Percentiles rank a stretch among this genome's conserved stretches.
Evolutionary conservation across 2,329 filamentous ascomycete genomes (phyloP).

Genomic region (Phaeosphaeria sp.): DNA sequence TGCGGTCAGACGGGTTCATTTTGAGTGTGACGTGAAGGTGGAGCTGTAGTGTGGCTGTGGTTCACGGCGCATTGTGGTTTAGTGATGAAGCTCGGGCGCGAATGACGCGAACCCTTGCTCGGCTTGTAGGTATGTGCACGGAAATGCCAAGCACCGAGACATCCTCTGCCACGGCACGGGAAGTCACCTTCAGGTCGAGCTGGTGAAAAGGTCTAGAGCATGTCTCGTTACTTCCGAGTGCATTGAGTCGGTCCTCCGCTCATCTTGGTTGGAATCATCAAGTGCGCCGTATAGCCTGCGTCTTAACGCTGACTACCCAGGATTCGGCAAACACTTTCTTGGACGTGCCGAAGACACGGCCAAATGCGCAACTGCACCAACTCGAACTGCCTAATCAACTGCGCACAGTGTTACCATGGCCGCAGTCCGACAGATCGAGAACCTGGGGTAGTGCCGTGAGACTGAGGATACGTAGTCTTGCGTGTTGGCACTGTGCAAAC

Average conservation of each 20-base stretch:
- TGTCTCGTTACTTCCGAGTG: no score
- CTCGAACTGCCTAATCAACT: background rate
- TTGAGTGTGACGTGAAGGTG: slow-evolving; percentile 1
- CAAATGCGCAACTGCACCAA: background rate
- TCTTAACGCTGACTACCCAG: background rate
- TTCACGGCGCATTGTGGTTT: background rate
- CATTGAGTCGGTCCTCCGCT: background rate
- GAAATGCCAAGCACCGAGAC: no score
- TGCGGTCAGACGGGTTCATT: slow-evolving; percentile 52
- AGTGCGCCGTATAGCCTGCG: background rate
- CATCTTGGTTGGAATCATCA: background rate
- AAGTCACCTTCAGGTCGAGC: background rate
- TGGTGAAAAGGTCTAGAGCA: no score
- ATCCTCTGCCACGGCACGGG: background rate
- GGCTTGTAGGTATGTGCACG: background rate
- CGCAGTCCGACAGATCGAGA: background rate
- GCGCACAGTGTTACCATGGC: background rate
- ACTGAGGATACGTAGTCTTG: background rate
- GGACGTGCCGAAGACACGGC: background rate
- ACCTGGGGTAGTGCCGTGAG: background rate
- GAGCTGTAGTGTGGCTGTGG: background rate
- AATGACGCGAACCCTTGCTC: background rate
- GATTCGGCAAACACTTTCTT: background rate
- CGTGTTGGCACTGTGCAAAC: background rate
- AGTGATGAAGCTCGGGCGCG: background rate